These are phyloP conservation scores for Persicaria maculosa DNA, from an alignment of 148 eudicot species.

Conservation along the genomic window DNA sequence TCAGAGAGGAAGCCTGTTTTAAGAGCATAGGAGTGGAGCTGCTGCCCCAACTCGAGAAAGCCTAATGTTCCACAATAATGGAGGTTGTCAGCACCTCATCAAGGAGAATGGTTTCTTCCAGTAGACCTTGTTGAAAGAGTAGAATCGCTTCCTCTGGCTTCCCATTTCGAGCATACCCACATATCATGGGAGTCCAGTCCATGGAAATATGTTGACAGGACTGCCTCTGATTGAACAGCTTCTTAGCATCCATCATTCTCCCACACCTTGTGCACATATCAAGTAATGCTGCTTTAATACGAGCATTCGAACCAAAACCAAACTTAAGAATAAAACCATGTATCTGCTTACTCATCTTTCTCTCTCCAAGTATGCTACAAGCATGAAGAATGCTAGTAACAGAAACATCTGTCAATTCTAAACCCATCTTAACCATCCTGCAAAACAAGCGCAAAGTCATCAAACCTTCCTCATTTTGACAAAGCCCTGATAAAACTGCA, in stretches of 20 bases:
- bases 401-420: slow-evolving; percentile 60
- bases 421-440: slow-evolving; percentile 46
- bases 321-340: slow-evolving; percentile 72
- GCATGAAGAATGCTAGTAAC: slow-evolving; percentile 58
- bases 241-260: slow-evolving; percentile 64
- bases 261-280: slow-evolving; percentile 86
- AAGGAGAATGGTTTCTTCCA: slow-evolving; percentile 25
- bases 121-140: slow-evolving; percentile 35
- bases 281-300: slow-evolving; percentile 58
- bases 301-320: slow-evolving; percentile 41
- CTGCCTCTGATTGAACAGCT: slow-evolving; percentile 34
- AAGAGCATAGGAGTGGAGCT: slow-evolving; percentile 47
- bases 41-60: slow-evolving; percentile 50
- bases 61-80: slow-evolving; percentile 60
- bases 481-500: slow-evolving; percentile 65
- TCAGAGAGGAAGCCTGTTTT: slow-evolving; percentile 49
- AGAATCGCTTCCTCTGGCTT: slow-evolving; percentile 58
- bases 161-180: slow-evolving; percentile 75
- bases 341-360: slow-evolving; percentile 50
- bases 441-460: slow-evolving; percentile 50
- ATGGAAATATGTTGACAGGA: slow-evolving; percentile 23
- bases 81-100: slow-evolving; percentile 59
- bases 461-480: slow-evolving; percentile 49
- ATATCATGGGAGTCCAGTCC: slow-evolving; percentile 58
- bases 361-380: slow-evolving; percentile 49